Evolutionary conservation across 768 basidiomycete genomes (phyloP), one percentile per base, ranked within the genome.

Genomic region (Suillus subluteus): DNA sequence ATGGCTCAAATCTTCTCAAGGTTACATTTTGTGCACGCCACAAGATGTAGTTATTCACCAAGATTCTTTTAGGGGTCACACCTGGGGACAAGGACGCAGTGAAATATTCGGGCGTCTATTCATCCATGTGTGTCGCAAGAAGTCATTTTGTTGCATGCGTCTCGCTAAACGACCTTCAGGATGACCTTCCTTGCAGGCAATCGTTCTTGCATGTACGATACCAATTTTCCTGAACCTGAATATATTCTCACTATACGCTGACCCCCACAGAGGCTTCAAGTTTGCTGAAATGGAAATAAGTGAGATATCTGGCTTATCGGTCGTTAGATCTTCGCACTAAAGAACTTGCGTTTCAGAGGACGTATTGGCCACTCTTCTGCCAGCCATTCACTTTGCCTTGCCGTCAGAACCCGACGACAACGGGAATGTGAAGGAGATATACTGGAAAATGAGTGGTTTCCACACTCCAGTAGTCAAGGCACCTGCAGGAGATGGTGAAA

Each of bases 281-380:
- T 84, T 85, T 66, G 82, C 84, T 5, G 75, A 81, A 68, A 70
- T 83, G 26, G 84, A 86, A 73, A 84, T 86, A 76, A 86, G 84
- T 84, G 68, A 62, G 82, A 65, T 23, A 26, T 59, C 11, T 41
- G 3, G 41, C 16, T 18, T 35, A 21, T 23, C 5, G 21, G 30
- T 37, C n/a, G 21, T 32, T 38, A 15, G 30, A 18, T 38, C 23
- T 32, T 40, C 38, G 40, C 23, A 38, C 23, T 64, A 16, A 64
- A 16, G 37, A 35, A 15, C 26, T 69, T 12, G 37, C 9, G 16
- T 59, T 26, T 13, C 63, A 74, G 73, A 76, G 61, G 73, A 75
- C 64, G 64, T 75, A 15, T 58, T 75, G n/a, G 56, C 67, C 13
- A 73, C 74, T n/a, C 71, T 76, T 1, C 21, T 76, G 12, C 71